phyloP scores from a whole-genome alignment of 1,139 yeast species.

The Yamadazyma buinensis region DNA sequence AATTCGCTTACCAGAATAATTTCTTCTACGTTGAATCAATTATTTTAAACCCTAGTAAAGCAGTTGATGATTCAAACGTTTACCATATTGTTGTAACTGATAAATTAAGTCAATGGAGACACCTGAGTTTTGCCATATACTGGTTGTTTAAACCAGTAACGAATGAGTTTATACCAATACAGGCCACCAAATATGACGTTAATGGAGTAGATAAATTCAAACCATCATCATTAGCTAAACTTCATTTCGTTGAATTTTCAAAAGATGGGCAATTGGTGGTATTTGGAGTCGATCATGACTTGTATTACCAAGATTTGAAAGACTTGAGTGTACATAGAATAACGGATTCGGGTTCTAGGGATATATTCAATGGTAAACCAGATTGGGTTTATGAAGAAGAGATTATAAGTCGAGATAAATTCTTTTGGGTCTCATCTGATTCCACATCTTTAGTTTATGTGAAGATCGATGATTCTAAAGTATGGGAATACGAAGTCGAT shows the following conservation, averaged over 20 bases:
- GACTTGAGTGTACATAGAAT: slow-evolving; percentile 32
- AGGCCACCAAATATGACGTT: slow-evolving; percentile 15
- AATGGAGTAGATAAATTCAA: not conserved
- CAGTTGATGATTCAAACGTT: slow-evolving; percentile 22
- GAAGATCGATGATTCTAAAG: slow-evolving; percentile 67
- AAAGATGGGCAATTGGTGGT: slow-evolving; percentile 34
- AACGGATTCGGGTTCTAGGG: slow-evolving; percentile 64
- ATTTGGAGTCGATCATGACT: slow-evolving; percentile 35
- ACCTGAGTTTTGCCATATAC: slow-evolving; percentile 36
- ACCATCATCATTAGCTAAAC: slow-evolving; percentile 17
- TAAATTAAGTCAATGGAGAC: slow-evolving; percentile 34
- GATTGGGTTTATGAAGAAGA: slow-evolving; percentile 99
- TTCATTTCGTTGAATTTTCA: slow-evolving; percentile 44
- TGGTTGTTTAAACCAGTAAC: slow-evolving; percentile 31
- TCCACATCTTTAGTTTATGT: slow-evolving; percentile 63
- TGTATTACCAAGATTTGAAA: slow-evolving; percentile 36
- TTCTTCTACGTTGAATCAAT: slow-evolving; percentile 30
- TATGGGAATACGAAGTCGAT: slow-evolving; percentile 61
- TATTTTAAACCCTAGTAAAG: slow-evolving; percentile 29
- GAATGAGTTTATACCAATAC: slow-evolving; percentile 22
- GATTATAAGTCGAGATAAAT: slow-evolving; percentile 57
- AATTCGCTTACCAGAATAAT: slow-evolving; percentile 31
- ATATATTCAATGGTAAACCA: slow-evolving; percentile 79
- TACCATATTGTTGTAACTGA: slow-evolving; percentile 36
- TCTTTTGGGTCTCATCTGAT: slow-evolving; percentile 88